Evolutionary conservation across 176 grass and related monocot genomes (phyloP), one percentile per base, ranked within the genome.

Genomic region (Metroxylon sagu): DNA sequence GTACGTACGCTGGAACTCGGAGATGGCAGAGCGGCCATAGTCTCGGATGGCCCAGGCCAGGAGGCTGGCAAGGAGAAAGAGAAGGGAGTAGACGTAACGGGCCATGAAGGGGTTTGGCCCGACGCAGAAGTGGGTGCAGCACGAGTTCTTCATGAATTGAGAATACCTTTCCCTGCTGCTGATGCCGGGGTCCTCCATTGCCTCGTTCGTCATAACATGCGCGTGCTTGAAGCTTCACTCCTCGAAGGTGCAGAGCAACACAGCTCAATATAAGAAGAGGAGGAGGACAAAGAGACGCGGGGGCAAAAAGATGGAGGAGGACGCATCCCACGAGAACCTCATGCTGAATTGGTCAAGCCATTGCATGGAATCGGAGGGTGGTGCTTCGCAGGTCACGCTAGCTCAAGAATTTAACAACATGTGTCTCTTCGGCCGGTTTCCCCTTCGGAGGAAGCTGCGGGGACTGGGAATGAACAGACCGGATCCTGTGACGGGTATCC

Each of bases 1-100:
- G 4, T 29, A 10, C 74, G 57, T 35, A 79, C 88, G 65, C 65
- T 73, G 65, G 67, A 98, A 88, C 80, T 92, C 93, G 27, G 67
- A 48, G 55, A 92, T 81, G 25, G 30, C 63, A 21, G 71, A 73
- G 84, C 64, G 18, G 67, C 93, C 93, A 30, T 89, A 98, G 81
- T 98, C 93, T 50, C 93, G 84, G 17, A 85, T 65, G 19, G 76
- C 85, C 93, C 93, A 98, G n/a, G 93, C 93, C 50, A 98, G 72
- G 26, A 98, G 81, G 78, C 85, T 89, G 52, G 88, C 85, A 17
- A 71, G 67, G 2, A 98, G 81, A 68, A 98, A 98, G 65, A 98
- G 76, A 80, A 98, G 73, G 19, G 88, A 76, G 67, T 98, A 98
- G 53, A 89, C 48, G 69, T 77, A 98, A 3, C 93, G 70, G 14